Evolutionary conservation across 345 rosid species (phyloP).

Genomic region (Euphorbia pulcherrima): DNA sequence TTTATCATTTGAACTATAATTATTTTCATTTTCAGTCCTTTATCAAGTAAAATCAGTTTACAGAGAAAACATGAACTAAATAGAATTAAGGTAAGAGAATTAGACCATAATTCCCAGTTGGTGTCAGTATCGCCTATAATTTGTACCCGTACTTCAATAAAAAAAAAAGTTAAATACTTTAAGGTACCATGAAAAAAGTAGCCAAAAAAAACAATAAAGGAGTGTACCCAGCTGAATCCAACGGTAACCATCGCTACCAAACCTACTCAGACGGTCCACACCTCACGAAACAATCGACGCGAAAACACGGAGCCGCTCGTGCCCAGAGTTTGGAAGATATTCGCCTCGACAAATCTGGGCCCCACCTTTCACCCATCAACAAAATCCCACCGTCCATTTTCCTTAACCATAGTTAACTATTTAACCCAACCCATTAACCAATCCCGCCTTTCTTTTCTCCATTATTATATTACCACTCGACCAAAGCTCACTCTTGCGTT

Average conservation of each 20-base stretch:
- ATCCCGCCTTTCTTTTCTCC: neutral
- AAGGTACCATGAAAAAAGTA: neutral
- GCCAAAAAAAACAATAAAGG: neutral
- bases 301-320: slow-evolving; percentile 75
- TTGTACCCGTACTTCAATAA: slow-evolving; percentile 11
- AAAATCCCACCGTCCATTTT: slow-evolving; percentile 25
- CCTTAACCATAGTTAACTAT: slow-evolving; percentile 38
- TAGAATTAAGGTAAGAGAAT: neutral
- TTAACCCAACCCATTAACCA: slow-evolving; percentile 17
- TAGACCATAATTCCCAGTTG: neutral
- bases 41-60: no score
- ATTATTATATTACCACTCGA: slow-evolving; percentile 9
- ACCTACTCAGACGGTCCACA: slow-evolving; percentile 16
- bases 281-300: slow-evolving; percentile 27
- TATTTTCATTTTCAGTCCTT: no score
- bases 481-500: slow-evolving; percentile 7
- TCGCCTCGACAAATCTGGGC: slow-evolving; percentile 22
- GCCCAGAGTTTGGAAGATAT: slow-evolving; percentile 73
- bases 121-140: slow-evolving; percentile 3
- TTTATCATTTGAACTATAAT: no score
- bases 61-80: no score
- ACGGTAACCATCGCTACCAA: neutral
- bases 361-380: slow-evolving; percentile 3
- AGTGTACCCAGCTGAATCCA: slow-evolving; percentile 1
- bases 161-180: no score